These are phyloP conservation scores for Piper longum DNA, from an alignment of 164 flowering plant species.

Conservation along the genomic window DNA sequence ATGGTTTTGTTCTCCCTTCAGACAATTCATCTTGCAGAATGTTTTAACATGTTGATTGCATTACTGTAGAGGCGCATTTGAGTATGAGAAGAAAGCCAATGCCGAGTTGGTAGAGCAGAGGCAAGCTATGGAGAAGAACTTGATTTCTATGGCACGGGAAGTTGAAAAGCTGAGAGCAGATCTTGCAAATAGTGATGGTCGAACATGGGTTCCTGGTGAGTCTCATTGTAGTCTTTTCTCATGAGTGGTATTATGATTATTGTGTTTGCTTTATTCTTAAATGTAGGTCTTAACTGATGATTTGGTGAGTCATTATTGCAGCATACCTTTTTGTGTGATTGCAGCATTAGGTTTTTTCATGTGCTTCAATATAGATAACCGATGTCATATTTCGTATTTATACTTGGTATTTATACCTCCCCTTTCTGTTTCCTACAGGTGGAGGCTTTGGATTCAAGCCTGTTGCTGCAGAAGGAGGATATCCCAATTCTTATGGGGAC, in stretches of 20 bases:
- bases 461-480: conserved; percentile 37
- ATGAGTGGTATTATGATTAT: background rate
- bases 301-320: background rate
- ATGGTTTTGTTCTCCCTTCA: no score
- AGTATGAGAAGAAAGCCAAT: conserved; percentile 77
- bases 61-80: conserved; percentile 49
- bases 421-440: conserved; percentile 23
- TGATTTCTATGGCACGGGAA: conserved; percentile 90
- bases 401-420: background rate
- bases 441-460: conserved; percentile 52
- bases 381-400: background rate
- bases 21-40: background rate
- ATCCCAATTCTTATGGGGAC: conserved; percentile 49
- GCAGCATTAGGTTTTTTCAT: background rate
- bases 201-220: conserved; percentile 72
- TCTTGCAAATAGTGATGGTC: conserved; percentile 35
- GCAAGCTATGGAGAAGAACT: conserved; percentile 79
- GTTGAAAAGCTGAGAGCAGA: conserved; percentile 86
- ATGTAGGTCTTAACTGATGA: no score
- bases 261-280: no score
- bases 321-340: background rate
- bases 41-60: background rate
- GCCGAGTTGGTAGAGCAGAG: conserved; percentile 75
- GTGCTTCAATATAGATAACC: background rate
- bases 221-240: background rate